Conservation (phyloP, 2,329 filamentous ascomycete species). For the Fusarium sp. region DNA sequence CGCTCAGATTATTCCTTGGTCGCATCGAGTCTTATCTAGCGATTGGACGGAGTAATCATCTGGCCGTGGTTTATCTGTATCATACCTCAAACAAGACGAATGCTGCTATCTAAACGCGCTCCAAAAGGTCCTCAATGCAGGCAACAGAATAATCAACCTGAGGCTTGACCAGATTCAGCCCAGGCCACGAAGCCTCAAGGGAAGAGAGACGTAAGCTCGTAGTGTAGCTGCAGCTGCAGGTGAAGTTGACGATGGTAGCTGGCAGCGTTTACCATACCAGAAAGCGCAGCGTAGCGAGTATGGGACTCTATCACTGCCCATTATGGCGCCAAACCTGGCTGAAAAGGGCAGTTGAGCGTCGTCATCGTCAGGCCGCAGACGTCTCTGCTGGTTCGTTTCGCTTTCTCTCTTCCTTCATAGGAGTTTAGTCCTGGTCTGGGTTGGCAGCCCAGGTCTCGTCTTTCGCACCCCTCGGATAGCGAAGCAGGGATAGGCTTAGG, state of each 20-base stretch:
- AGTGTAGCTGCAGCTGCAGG: constrained; percentile 28
- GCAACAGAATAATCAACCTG: constrained; percentile 37
- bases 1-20: constrained; percentile 9
- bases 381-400: constrained; percentile 23
- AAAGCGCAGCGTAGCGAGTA: constrained; percentile 28
- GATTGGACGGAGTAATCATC: constrained; percentile 32
- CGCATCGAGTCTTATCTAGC: not conserved
- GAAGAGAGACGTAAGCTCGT: constrained; percentile 41
- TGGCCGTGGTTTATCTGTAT: constrained; percentile 28
- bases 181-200: constrained; percentile 42
- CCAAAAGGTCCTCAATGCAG: constrained; percentile 8
- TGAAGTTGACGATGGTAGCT: constrained; percentile 30
- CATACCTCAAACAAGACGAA: constrained; percentile 28
- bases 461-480: constrained; percentile 19
- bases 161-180: constrained; percentile 43
- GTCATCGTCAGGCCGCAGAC: constrained; percentile 49
- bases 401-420: constrained; percentile 3
- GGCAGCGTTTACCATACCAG: constrained; percentile 20
- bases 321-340: constrained; percentile 31
- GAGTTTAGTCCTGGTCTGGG: not conserved
- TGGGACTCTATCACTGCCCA: constrained; percentile 35
- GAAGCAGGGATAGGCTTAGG: constrained; percentile 17
- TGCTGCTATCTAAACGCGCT: constrained; percentile 12
- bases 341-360: constrained; percentile 46
- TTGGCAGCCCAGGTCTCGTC: constrained; percentile 2